Percentiles rank a stretch among this genome's conserved stretches.
These are phyloP conservation scores for Peronospora farinosa DNA, from an alignment of 352 stramenopile species.

Conservation along the genomic window DNA sequence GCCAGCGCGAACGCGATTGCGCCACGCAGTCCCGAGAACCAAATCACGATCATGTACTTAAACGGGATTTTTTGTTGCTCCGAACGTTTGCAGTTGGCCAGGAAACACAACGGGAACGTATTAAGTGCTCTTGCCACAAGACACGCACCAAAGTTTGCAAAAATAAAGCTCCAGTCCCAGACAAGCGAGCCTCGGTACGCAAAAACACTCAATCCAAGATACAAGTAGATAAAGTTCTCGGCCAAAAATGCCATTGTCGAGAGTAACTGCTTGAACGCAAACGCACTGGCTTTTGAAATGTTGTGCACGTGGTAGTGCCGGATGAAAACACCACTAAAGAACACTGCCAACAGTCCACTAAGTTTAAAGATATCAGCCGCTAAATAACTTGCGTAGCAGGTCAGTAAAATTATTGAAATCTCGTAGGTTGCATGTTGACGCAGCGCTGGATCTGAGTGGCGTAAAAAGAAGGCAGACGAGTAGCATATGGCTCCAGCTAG, in stretches of 20 bases:
- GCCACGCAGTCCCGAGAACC: constrained; percentile 89
- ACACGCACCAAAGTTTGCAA: constrained; percentile 40
- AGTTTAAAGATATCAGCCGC: constrained; percentile 54
- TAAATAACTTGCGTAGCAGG: constrained; percentile 69
- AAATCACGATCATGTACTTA: constrained; percentile 81
- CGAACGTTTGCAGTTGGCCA: constrained; percentile 46
- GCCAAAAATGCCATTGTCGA: constrained; percentile 56
- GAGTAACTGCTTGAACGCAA: constrained; percentile 56
- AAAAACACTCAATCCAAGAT: constrained; percentile 66
- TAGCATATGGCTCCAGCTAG: constrained; percentile 48
- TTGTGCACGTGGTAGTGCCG: constrained; percentile 72
- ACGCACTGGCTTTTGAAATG: constrained; percentile 48
- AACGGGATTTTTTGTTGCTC: constrained; percentile 41
- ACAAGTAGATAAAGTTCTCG: constrained; percentile 72
- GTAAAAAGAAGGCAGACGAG: constrained; percentile 50
- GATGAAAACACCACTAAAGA: constrained; percentile 86
- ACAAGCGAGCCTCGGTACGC: constrained; percentile 50
- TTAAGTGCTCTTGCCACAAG: constrained; percentile 54
- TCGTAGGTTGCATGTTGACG: constrained; percentile 59
- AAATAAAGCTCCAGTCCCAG: constrained; percentile 66
- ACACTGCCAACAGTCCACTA: constrained; percentile 87
- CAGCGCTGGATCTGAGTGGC: constrained; percentile 41
- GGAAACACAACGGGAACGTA: constrained; percentile 63
- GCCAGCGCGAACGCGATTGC: constrained; percentile 89
- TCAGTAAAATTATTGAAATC: constrained; percentile 71